Base-by-base conservation (phyloP, 2,329 filamentous ascomycete species). In the Claviceps humidiphila region DNA sequence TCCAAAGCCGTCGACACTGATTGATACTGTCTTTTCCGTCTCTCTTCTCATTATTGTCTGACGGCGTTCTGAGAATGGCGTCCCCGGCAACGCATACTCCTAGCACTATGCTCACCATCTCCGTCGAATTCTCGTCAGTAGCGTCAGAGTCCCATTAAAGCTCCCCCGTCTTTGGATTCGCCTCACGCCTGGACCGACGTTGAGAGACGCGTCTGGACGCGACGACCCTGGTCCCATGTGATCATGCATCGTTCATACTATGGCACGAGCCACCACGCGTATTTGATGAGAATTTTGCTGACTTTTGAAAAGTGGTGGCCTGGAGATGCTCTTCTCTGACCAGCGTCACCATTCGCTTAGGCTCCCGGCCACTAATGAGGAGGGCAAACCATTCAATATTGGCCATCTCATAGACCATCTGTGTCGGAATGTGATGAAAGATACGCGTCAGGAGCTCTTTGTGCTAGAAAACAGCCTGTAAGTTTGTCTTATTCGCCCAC, bases 251-350 rank as follows among this genome's bases (percentile, higher is more conserved):
- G 43, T 53, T 24, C n/a, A n/a, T 22, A 17, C 17, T 13, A 11
- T n/a, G 39, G 11, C 16, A 24, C 22, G 13, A 9, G 2, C 30
- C 39, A 37, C 30, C 24, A 3, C 30, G 5, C 16, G 7, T 11
- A 16, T 42, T 43, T 13, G 1, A 13, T 26, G 22, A 34, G 13
- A 51, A 1, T 16, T 9, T 20, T 6, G 39, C 53, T 55, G 24
- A 52, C 53, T 7, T 6, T 52, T 16, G 22, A 30, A 48, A 60
- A 90, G 93, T 58, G 93, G 93, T 56, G 93, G 93, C 22, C 79
- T 98, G 17, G 93, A 98, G 71, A 85, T 95, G 72, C 83, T 98
- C 58, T 98, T 98, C 71, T 81, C 84, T 37, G 85, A 95, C 65
- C 75, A 89, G 68, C 80, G 84, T 52, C 85, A 82, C 59, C 87